phyloP scores from a whole-genome alignment of 208 protist species.

The Entamoeba invadens region DNA sequence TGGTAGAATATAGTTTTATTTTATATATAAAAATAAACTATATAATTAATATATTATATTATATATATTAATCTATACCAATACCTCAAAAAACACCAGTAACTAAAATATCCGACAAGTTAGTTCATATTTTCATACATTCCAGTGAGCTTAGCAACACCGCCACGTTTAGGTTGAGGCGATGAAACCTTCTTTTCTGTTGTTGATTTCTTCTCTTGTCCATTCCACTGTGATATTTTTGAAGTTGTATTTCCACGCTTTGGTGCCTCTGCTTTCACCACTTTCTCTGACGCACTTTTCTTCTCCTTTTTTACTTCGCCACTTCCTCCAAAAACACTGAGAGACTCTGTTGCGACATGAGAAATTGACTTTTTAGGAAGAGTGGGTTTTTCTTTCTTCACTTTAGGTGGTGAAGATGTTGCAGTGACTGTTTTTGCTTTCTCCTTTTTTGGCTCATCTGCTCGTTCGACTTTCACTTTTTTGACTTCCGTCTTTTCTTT shows the following conservation, averaged over 20 bases:
- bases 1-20: too few species aligned
- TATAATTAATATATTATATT: too few species aligned
- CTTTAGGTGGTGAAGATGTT: background rate
- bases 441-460: background rate
- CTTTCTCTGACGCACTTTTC: too few species aligned
- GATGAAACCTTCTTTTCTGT: background rate
- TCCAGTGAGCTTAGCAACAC: background rate
- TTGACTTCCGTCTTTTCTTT: background rate
- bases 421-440: background rate
- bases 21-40: too few species aligned
- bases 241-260: background rate
- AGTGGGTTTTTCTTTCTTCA: background rate
- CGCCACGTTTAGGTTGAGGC: background rate
- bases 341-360: background rate
- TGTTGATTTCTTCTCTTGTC: background rate
- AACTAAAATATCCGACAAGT: too few species aligned
- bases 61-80: too few species aligned
- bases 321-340: background rate
- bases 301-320: background rate
- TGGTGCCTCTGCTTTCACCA: background rate
- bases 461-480: background rate
- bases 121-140: conserved; percentile 2
- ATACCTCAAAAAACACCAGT: too few species aligned
- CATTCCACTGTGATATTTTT: background rate
- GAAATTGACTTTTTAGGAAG: background rate